These are phyloP conservation scores for Speleostelium caveatum DNA, from an alignment of 78 protist species.

Conservation along the genomic window DNA sequence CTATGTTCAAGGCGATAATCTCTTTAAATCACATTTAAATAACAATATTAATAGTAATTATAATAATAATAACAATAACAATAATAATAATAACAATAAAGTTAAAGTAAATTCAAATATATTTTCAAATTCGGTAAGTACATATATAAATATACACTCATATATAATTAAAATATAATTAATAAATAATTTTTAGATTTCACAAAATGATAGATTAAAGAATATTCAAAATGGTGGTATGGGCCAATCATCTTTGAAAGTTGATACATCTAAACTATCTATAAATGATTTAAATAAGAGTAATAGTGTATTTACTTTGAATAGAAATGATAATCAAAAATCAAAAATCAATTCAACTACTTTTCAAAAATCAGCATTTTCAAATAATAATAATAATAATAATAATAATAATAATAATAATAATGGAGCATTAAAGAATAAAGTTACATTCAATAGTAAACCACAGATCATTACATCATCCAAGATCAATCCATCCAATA, in stretches of 20 bases:
- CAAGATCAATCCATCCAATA: neutral
- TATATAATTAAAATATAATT: neutral
- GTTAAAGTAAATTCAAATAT: neutral
- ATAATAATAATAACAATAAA: neutral
- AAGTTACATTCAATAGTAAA: neutral
- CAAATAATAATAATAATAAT: neutral
- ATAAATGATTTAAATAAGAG: slow-evolving; percentile 1
- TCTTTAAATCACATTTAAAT: no score
- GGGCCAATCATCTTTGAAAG: neutral
- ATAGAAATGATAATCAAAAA: no score
- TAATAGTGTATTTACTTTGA: neutral
- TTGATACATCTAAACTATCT: neutral
- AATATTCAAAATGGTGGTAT: neutral
- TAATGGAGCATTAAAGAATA: neutral
- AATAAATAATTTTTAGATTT: slow-evolving; percentile 6
- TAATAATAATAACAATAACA: neutral
- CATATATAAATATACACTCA: no score
- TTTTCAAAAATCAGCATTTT: neutral
- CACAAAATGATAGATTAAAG: neutral
- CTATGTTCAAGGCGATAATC: no score
- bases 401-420: slow-evolving; percentile 1
- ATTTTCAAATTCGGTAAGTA: no score
- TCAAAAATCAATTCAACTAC: neutral
- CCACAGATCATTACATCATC: neutral
- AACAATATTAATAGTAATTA: neutral